These are phyloP conservation scores for Grammothele lineata DNA, from an alignment of 768 basidiomycete genomes.

Conservation along the genomic window DNA sequence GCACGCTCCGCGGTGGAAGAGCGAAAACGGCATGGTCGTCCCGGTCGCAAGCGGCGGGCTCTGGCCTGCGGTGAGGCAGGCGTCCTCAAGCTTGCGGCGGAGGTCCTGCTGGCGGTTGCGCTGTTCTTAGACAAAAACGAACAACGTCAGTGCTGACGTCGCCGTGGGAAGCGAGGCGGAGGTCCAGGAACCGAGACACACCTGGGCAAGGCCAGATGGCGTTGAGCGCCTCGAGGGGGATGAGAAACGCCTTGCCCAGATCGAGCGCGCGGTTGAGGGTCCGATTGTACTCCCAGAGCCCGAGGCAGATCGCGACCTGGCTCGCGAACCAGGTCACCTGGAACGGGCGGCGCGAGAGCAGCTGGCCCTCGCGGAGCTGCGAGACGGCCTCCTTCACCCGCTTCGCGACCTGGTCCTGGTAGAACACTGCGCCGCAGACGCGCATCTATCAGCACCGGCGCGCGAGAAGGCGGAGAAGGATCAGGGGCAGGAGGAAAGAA, in stretches of 20 bases:
- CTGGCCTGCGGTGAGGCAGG: constrained; percentile 21
- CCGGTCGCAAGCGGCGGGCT: constrained; percentile 19
- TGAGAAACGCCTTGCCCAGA: constrained; percentile 60
- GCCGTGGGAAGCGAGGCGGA: not conserved
- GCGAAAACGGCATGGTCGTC: constrained; percentile 16
- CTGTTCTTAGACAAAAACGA: constrained; percentile 18
- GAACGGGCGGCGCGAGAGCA: constrained; percentile 65
- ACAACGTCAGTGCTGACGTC: not conserved
- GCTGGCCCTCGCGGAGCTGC: constrained; percentile 47
- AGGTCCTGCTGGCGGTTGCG: constrained; percentile 20
- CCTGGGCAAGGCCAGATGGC: constrained; percentile 62
- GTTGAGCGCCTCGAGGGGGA: constrained; percentile 63
- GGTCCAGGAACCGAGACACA: constrained; percentile 24
- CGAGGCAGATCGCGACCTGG: constrained; percentile 40
- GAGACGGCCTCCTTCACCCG: constrained; percentile 53
- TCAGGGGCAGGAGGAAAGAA: not conserved
- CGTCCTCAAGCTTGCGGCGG: constrained; percentile 21
- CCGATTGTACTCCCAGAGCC: constrained; percentile 62
- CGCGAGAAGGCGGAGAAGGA: too few species aligned
- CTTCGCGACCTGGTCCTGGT: constrained; percentile 64
- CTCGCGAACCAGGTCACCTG: constrained; percentile 53
- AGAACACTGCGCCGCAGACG: constrained; percentile 44
- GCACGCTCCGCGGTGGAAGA: constrained; percentile 7
- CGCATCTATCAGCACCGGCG: not conserved
- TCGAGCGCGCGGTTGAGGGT: constrained; percentile 55